These are phyloP conservation scores for Adansonia grandidieri DNA, from an alignment of 441 rosid genomes.

Conservation along the genomic window DNA sequence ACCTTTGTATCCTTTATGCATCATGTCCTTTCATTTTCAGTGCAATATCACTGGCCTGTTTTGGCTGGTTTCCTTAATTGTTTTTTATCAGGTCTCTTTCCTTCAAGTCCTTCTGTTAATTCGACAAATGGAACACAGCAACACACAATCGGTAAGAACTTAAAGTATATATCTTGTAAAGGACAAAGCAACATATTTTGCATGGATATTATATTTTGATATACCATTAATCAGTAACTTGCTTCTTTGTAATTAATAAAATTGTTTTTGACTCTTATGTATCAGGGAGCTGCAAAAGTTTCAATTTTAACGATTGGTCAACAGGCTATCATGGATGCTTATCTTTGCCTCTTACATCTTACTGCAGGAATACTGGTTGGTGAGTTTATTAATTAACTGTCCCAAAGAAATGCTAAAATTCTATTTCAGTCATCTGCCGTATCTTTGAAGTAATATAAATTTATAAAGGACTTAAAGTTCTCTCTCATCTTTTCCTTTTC, in stretches of 20 bases:
- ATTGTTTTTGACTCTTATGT: constrained; percentile 30
- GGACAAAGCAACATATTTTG: constrained; percentile 24
- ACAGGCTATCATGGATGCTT: constrained; percentile 99
- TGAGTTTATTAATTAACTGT: constrained; percentile 37
- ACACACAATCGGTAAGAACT: constrained; percentile 88
- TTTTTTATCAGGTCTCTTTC: constrained; percentile 73
- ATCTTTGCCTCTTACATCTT: constrained; percentile 93
- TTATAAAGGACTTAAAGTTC: constrained; percentile 13
- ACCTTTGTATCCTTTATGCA: constrained; percentile 91
- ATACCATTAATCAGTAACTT: constrained; percentile 5
- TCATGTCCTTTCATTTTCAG: constrained; percentile 18
- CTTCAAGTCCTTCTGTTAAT: constrained; percentile 94
- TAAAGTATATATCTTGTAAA: constrained; percentile 19
- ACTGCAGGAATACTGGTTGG: constrained; percentile 98
- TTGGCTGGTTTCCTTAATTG: constrained; percentile 58
- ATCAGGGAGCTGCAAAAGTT: constrained; percentile 96
- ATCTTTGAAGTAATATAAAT: constrained; percentile 8
- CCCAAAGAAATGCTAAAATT: constrained; percentile 14
- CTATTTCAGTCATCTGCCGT: neutral
- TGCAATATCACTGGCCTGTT: constrained; percentile 21
- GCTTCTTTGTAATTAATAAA: constrained; percentile 16
- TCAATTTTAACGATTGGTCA: constrained; percentile 94
- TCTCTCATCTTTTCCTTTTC: constrained; percentile 5
- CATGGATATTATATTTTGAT: constrained; percentile 13
- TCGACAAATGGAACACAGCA: constrained; percentile 97